Evolutionary conservation across 1,284 basidiomycete species (phyloP).

Genomic region (Boletus sp.): DNA sequence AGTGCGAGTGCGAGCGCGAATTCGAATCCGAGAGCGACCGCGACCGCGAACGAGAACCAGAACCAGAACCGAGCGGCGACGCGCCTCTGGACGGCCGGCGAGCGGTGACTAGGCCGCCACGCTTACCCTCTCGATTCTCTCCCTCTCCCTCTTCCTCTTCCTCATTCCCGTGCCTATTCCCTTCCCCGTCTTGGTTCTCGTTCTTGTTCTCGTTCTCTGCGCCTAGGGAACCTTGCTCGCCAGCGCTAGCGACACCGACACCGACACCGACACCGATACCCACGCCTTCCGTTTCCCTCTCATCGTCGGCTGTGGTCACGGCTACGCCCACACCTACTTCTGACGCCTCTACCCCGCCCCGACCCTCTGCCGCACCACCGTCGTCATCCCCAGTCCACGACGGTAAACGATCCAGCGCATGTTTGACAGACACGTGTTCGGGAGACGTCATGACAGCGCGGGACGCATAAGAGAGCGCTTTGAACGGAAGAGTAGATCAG

Average conservation of each 20-base stretch:
- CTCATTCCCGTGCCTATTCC: neutral
- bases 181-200: neutral
- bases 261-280: too few species aligned
- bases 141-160: neutral
- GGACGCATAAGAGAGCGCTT: constrained; percentile 17
- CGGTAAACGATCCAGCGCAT: constrained; percentile 4
- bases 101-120: neutral
- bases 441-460: constrained; percentile 24
- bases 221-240: neutral
- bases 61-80: neutral
- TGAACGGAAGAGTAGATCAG: neutral
- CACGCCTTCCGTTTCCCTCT: too few species aligned
- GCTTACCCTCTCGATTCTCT: neutral
- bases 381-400: constrained; percentile 4
- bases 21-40: constrained; percentile 5
- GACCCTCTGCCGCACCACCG: neutral
- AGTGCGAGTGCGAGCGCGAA: too few species aligned
- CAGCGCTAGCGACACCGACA: neutral
- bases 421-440: constrained; percentile 22
- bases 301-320: too few species aligned
- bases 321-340: neutral
- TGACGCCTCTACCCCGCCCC: neutral
- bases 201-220: neutral
- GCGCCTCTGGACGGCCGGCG: neutral
- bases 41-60: neutral